phyloP scores from a whole-genome alignment of 345 rosid genomes.

The Eucalyptus viminalis region DNA sequence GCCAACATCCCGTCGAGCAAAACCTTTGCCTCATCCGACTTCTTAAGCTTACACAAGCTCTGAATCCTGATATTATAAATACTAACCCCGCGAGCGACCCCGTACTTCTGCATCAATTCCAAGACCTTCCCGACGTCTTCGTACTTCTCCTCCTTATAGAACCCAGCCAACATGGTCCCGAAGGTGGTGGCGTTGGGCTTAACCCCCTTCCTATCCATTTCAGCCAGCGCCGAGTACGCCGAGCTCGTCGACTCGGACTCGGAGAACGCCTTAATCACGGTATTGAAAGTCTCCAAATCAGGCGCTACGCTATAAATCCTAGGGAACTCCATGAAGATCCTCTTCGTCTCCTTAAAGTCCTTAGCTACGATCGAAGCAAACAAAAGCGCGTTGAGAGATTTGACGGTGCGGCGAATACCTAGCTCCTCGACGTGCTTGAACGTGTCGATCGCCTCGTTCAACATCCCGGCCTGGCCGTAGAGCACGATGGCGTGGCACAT shows the following conservation, averaged over 20 bases:
- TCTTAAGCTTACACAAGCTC: constrained; percentile 56
- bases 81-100: constrained; percentile 17
- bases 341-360: constrained; percentile 40
- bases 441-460: constrained; percentile 36
- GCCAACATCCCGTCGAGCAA: constrained; percentile 48
- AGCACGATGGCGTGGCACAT: constrained; percentile 52
- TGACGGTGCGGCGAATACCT: constrained; percentile 33
- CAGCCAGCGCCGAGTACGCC: constrained; percentile 46
- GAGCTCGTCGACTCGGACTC: constrained; percentile 60
- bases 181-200: constrained; percentile 39
- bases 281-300: constrained; percentile 51
- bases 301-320: constrained; percentile 36
- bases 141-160: constrained; percentile 57
- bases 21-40: constrained; percentile 41
- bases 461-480: constrained; percentile 74
- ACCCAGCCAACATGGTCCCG: constrained; percentile 46
- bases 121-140: constrained; percentile 66
- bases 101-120: constrained; percentile 44
- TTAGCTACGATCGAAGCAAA: constrained; percentile 54
- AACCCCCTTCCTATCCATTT: constrained; percentile 61
- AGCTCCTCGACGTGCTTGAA: constrained; percentile 38
- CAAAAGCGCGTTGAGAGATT: constrained; percentile 51
- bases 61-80: constrained; percentile 50
- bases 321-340: constrained; percentile 54
- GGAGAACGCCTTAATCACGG: constrained; percentile 52